Percentiles rank a stretch among this genome's conserved stretches.
Evolutionary conservation across 352 stramenopile genomes (phyloP).

Genomic region (Phytophthora multivora): DNA sequence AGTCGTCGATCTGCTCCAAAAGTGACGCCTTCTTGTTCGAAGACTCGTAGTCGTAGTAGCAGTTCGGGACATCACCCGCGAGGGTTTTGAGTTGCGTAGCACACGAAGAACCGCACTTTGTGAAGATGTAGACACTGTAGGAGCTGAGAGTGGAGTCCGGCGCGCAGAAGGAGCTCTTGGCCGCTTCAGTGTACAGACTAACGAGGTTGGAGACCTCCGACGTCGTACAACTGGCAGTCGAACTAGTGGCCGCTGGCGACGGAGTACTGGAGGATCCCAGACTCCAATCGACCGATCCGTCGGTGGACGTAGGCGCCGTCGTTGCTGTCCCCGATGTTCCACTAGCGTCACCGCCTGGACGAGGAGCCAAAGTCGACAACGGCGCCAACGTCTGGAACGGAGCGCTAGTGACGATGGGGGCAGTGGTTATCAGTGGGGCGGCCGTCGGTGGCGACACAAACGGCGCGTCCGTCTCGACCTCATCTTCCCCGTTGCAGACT

Average conservation of each 20-base stretch:
- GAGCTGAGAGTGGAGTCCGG: conserved; percentile 17
- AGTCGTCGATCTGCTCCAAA: conserved; percentile 8
- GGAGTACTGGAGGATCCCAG: not conserved
- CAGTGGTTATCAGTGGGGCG: conserved; percentile 5
- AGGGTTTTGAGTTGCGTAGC: conserved; percentile 21
- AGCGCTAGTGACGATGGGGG: conserved; percentile 11
- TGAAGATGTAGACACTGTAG: conserved; percentile 35
- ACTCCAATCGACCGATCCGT: not conserved
- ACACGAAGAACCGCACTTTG: conserved; percentile 33
- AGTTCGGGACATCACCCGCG: conserved; percentile 31
- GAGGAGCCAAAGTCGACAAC: conserved; percentile 1
- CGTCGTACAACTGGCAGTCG: conserved; percentile 16
- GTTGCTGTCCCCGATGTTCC: not conserved
- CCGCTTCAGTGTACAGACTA: conserved; percentile 17
- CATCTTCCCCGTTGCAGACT: conserved; percentile 12
- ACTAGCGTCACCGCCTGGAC: conserved; percentile 3
- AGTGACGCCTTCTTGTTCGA: conserved; percentile 36
- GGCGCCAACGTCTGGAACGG: conserved; percentile 8
- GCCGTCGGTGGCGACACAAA: conserved; percentile 1
- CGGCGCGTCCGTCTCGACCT: conserved; percentile 8
- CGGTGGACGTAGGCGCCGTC: conserved; percentile 5
- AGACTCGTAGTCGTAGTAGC: conserved; percentile 34
- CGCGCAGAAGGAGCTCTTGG: conserved; percentile 23
- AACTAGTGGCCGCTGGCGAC: conserved; percentile 6
- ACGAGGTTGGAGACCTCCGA: conserved; percentile 17